Base-by-base conservation (phyloP, 2,329 filamentous ascomycete species). In the Xylaria hypoxylon region DNA sequence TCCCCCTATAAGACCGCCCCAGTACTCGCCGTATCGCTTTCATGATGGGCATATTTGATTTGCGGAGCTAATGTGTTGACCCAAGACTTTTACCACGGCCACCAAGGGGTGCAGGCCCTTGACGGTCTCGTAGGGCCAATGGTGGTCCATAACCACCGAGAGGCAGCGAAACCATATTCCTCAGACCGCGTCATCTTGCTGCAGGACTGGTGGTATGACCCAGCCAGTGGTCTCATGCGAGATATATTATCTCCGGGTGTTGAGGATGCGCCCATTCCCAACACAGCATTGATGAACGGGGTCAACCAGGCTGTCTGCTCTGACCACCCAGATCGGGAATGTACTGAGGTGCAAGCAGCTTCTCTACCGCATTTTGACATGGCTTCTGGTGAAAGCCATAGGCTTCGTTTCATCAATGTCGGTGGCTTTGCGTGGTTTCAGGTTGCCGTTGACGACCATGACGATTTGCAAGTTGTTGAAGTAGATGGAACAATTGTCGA, bases 351-450 rank as follows among this genome's bases (percentile, higher is more conserved):
- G n/a, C 45, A 65, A 64, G 76, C 79, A 1, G 74, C 78, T 0
- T 71, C 73, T 0, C 70, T 81, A 0, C 81, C 85, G 0, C 77
- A 75, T 1, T 75, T 88, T 6, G 78, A 82, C 22, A 77, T 89
- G 4, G 74, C 83, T n/a, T 81, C 84, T 1, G 84, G 85, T 1
- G 83, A 85, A 56, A 84, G 83, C 1, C 91, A 93, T 70, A 85
- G 89, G 48, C 79, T 93, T 55, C 86, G 90, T 15, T 83, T 93
- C 69, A 82, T 92, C 68, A 93, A 93, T 68, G 85, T 90, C 8
- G 91, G 89, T 11, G 89, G 88, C 0, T 92, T 92, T 73, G 89
- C 90, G 1, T 88, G 89, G 74, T 91, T 93, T 68, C 90, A 93
- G 73, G 84, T 93, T 31, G 88, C 87, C 74, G 82, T 93, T 51